Evolutionary conservation across 805 yeast genomes (phyloP).

Genomic region (Metschnikowia gelsemii): DNA sequence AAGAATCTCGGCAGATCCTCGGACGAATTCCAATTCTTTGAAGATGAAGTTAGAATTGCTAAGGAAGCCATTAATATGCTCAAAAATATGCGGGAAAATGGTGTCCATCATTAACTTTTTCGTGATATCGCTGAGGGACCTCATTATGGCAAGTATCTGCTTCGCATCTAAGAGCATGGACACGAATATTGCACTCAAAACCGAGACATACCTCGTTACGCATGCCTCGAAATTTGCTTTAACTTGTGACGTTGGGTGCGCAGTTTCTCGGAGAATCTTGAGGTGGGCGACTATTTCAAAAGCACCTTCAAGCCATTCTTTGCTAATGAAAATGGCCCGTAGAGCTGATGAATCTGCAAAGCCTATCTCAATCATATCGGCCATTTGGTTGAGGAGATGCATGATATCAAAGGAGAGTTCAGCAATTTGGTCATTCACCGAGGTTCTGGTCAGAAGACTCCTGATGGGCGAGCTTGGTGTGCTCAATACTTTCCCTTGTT

Average conservation of each 20-base stretch:
- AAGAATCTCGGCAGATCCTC: conserved; percentile 27
- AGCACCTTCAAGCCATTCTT: conserved; percentile 39
- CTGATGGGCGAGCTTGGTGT: conserved; percentile 35
- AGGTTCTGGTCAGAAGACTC: conserved; percentile 2
- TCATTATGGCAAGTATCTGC: conserved; percentile 26
- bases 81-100: conserved; percentile 37
- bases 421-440: conserved; percentile 17
- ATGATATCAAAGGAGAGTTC: conserved; percentile 33
- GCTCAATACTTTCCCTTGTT: conserved; percentile 32
- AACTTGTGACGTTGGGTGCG: conserved; percentile 26
- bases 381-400: conserved; percentile 36
- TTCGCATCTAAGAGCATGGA: conserved; percentile 25
- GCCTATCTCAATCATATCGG: conserved; percentile 32
- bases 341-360: conserved; percentile 26
- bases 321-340: conserved; percentile 25
- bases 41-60: conserved; percentile 34
- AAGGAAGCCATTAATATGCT: conserved; percentile 36
- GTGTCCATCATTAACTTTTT: conserved; percentile 32
- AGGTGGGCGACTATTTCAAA: conserved; percentile 40
- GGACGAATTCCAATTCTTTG: conserved; percentile 32
- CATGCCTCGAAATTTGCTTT: conserved; percentile 19
- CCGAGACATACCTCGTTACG: conserved; percentile 29
- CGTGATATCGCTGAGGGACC: conserved; percentile 35
- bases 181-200: conserved; percentile 39
- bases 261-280: conserved; percentile 19